Evolutionary conservation across 1,139 yeast species (phyloP), one percentile per base, ranked within the genome.

Genomic region (Pichia sp.): DNA sequence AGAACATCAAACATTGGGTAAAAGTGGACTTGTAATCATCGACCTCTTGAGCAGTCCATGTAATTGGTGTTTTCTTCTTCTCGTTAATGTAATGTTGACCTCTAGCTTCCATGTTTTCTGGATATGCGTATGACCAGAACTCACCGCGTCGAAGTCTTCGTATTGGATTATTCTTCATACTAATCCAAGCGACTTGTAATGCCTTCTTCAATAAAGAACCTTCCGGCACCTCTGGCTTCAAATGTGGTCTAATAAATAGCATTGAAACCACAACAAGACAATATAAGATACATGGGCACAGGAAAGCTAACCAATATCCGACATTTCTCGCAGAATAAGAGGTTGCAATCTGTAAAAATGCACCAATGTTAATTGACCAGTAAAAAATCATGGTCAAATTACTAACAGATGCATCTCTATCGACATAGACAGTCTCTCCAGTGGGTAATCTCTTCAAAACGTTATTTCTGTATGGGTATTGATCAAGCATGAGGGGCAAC

Each of bases 261-360:
- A 45, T 45, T 7, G 41, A 34, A 30, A 45, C 22, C 15, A 43
- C 34, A 23, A 43, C 47, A 23, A 45, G 16, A 21, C 35, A 27
- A 22, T 73, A 75, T 45, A 72, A 52, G 32, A 74, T 54, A 45
- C 74, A 67, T 35, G 82, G 82, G 31, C 74, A 60, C 50, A 81
- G 63, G 62, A 67, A 83, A 1, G 88, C 91, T 29, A 81, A 71
- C 88, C 91, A 83, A 63, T 71, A 83, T 32, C 87, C 91, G 46
- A 80, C 68, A 47, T 73, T 60, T 56, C 75, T 69, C 48, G 80
- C 88, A 54, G 75, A 60, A 55, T 80, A 79, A 9, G 88, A 74
- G 24, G 94, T 81, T 22, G 88, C 93, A 47, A 85, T 67, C 48
- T 80, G 79, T 46, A 83, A 71, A 51, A 85, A 71, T 2, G 91